Conservation (phyloP, 768 basidiomycete genomes). For the Naganishia onofrii region DNA sequence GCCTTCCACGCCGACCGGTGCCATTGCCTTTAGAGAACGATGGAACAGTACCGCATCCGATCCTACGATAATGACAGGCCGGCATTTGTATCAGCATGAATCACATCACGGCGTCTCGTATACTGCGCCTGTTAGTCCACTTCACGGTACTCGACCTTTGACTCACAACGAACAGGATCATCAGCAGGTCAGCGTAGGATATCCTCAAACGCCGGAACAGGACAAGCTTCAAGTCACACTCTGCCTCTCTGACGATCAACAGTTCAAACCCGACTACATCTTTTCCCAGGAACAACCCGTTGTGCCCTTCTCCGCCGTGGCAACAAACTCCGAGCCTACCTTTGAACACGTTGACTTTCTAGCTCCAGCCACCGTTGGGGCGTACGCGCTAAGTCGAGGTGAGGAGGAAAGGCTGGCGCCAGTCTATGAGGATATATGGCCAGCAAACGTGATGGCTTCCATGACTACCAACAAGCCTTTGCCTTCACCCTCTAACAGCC, state of each 20-base stretch:
- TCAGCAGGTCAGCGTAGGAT: neutral
- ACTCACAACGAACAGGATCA: neutral
- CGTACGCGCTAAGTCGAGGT: neutral
- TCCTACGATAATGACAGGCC: too few species aligned
- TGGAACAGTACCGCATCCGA: constrained; percentile 11
- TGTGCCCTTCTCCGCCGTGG: constrained; percentile 13
- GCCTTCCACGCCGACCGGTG: constrained; percentile 10
- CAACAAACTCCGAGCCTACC: neutral
- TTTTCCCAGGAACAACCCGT: neutral
- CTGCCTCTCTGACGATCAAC: neutral
- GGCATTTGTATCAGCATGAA: neutral
- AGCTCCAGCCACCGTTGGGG: neutral
- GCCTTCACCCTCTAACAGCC: neutral
- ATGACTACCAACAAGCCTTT: neutral
- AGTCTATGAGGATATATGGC: constrained; percentile 17
- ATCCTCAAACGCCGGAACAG: constrained; percentile 1
- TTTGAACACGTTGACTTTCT: constrained; percentile 12
- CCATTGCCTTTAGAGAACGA: neutral
- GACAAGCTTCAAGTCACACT: neutral
- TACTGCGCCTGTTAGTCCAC: constrained; percentile 14
- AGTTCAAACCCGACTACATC: neutral
- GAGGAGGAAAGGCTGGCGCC: neutral
- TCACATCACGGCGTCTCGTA: neutral
- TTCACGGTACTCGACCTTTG: neutral
- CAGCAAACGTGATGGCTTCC: neutral